Evolutionary conservation across 2,329 filamentous ascomycete genomes (phyloP), one percentile per base, ranked within the genome.

Genomic region (Claviceps lovelessii): DNA sequence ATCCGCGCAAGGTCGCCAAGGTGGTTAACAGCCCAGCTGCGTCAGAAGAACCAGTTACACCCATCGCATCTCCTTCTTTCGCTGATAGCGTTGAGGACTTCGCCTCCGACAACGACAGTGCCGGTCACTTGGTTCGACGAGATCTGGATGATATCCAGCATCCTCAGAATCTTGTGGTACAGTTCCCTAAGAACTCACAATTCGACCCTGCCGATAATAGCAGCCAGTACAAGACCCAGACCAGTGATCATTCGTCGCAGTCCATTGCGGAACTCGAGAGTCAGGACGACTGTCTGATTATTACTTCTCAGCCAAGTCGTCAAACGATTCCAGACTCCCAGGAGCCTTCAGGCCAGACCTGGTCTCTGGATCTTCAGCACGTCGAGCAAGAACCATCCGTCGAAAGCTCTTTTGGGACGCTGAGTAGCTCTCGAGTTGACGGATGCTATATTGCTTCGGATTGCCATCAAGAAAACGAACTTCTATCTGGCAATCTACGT

Each of bases 321-420:
- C 59, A 59, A 31, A 74, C 70, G 4, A 70, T 76, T 29, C 72
- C 72, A 0, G 73, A 76, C 56, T 76, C 74, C 0, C 72, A 75
- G 56, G 72, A 71, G 39, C 58, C 57, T 10, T 65, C 65, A n/a
- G 61, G 59, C 11, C 61, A 60, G 52, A 58, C 59, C 13, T 61
- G 58, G 55, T 58, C 61, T 5, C 59, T 60, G 49, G 33, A 54
- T 49, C 28, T 48, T 31, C 35, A 39, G 31, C 33, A 23, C 3
- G 37, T 33, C 23, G 51, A 53, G 17, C 17, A 46, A 44, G 46
- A 35, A 1, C 41, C 49, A 15, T 51, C 54, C 29, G 41, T 42
- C 19, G 23, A 37, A 23, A 35, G 29, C 45, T 28, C 10, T 19
- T 42, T 19, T 8, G 47, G 50, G 35, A 35, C 41, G 37, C 41